Base-by-base conservation (phyloP, 441 rosid species). In the Gossypium schwendimanii region DNA sequence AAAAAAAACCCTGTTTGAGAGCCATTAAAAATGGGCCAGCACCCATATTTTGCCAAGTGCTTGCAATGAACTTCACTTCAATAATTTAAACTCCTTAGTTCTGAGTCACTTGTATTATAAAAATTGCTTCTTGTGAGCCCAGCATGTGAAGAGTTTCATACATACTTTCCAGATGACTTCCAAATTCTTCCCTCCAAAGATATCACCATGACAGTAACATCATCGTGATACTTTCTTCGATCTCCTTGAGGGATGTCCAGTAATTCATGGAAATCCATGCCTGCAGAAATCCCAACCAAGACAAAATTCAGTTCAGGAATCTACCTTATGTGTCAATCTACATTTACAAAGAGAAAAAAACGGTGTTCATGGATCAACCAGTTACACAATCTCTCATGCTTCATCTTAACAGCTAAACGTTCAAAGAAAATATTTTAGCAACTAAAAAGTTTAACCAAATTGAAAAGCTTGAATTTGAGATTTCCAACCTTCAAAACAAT, bases 181-280 rank as follows among this genome's bases (percentile, higher is more conserved):
- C 98, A 94, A 44, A 94, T 92, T 80, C 98, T 84, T 79, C 94
- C 98, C 80, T 89, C 98, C 36, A 94, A 91, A 0, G 98, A 91
- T 80, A 94, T 83, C 81, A 94, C 92, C 91, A 94, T 88, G 8
- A 94, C 98, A 14, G 97, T 91, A 71, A 93, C 96, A 77, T 94
- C 98, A 1, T 94, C 98, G 57, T 94, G 98, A 80, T 92, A 94
- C 83, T 92, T 94, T 72, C 98, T 83, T 26, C 98, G 81, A 79
- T 94, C 98, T 62, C 98, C 98, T 80, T 92, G 97, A 9, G 98
- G 98, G 33, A 94, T 89, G 84, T 94, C 97, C 0, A 94, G 87
- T 50, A 94, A 78, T 73, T 94, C 97, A 75, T 91, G 97, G 73
- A 94, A 87, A 74, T 84, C 92, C 95, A 94, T 84, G 36, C 97